Percentiles rank a stretch among this genome's conserved stretches.
Conservation (phyloP, 768 basidiomycete species). For the Tylopilus sp. region DNA sequence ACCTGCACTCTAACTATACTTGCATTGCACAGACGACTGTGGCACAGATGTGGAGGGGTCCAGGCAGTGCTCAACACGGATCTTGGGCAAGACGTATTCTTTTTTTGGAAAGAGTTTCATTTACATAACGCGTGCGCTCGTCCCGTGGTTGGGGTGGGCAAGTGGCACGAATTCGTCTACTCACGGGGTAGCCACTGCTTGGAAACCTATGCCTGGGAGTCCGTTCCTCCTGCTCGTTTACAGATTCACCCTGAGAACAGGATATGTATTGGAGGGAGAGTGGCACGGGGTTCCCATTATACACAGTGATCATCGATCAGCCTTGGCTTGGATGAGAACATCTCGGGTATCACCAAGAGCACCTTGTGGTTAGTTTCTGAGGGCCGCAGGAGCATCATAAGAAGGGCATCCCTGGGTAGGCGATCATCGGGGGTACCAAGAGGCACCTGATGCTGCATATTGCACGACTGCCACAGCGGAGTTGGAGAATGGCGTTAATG, state of each 20-base stretch:
- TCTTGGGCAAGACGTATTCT: too few species aligned
- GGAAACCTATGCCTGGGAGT: conserved; percentile 17
- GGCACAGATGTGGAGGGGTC: too few species aligned
- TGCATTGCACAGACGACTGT: too few species aligned
- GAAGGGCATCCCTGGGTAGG: not conserved
- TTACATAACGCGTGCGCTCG: too few species aligned
- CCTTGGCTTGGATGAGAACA: not conserved
- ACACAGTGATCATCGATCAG: not conserved
- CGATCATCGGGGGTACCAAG: conserved; percentile 4
- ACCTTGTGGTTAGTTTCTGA: conserved; percentile 13
- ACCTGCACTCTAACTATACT: too few species aligned
- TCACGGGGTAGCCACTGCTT: conserved; percentile 10
- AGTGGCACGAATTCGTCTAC: conserved; percentile 5
- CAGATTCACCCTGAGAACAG: conserved; percentile 19
- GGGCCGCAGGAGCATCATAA: not conserved
- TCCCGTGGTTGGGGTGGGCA: conserved; percentile 8
- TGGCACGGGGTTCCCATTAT: not conserved
- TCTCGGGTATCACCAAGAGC: not conserved
- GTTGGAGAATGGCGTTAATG: conserved; percentile 3
- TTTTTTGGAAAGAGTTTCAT: too few species aligned
- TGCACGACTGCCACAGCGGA: conserved; percentile 2
- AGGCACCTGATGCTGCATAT: not conserved
- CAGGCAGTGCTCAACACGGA: too few species aligned
- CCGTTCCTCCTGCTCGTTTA: not conserved
- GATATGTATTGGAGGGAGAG: not conserved